Evolutionary conservation across 2,329 filamentous ascomycete genomes (phyloP), one percentile per base, ranked within the genome.

Genomic region (Hirsutella rhossiliensis): DNA sequence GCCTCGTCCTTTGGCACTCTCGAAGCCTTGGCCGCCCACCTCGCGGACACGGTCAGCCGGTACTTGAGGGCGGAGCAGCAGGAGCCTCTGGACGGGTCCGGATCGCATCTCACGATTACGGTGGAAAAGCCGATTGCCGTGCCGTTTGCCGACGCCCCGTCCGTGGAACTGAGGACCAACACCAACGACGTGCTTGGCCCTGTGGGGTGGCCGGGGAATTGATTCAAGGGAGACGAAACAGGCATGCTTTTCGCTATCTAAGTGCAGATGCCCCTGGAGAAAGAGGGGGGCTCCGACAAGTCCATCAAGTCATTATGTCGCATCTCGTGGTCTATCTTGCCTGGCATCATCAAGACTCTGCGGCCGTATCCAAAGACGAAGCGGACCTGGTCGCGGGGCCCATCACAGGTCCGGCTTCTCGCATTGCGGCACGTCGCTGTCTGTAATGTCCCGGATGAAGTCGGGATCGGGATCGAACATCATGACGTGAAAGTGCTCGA

Each of bases 401-500:
- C 3, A 9, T 37, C 17, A 52, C 23, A 43, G 41, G 29, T 51
- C 47, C 29, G 50, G 50, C 48, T 68, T 73, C 46, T 69, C 66
- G 50, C 71, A 72, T 56, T 84, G 69, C 2, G 86, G 80, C 38
- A 83, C 68, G 64, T 94, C 87, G 12, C 80, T 82, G 32, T 77
- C 67, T 6, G 87, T 95, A 48, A 95, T 72, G 44, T 78, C 66
- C 42, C 68, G 66, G 39, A 95, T 63, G 52, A 94, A 87, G 4
- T 68, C 71, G 34, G 71, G 68, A 53, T 90, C 80, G 1, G 88
- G 82, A 52, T 86, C 72, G 60, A 82, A 84, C 43, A 96, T 68
- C 87, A 96, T 88, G 56, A 96, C 82, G 62, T 97, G 90, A 57
- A 97, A 92, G 61, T 97, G 90, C 68, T 96, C 89, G 11, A 97